These are phyloP conservation scores for Chaetomiaceae sp. DNA, from an alignment of 2,329 filamentous ascomycete genomes.

Conservation along the genomic window DNA sequence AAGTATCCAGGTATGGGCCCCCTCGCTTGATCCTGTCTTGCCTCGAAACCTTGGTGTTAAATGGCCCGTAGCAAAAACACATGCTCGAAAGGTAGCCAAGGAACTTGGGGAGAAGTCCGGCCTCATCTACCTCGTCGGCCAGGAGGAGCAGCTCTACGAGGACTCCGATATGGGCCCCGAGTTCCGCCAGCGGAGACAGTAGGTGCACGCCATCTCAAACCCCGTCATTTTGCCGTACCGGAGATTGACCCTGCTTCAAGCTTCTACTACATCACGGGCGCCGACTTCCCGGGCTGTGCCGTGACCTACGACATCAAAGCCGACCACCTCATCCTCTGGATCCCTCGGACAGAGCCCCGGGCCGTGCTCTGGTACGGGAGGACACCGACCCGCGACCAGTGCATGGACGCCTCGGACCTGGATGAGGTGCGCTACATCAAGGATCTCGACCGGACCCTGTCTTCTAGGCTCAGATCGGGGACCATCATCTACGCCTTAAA, in stretches of 20 bases:
- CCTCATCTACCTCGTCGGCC: slow-evolving; percentile 53
- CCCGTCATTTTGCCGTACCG: neutral
- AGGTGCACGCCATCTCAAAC: slow-evolving; percentile 26
- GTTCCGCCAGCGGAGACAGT: slow-evolving; percentile 58
- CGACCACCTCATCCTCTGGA: slow-evolving; percentile 67
- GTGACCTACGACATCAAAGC: slow-evolving; percentile 54
- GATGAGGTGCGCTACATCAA: slow-evolving; percentile 62
- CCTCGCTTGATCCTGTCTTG: neutral
- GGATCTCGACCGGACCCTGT: slow-evolving; percentile 47
- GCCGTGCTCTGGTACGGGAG: slow-evolving; percentile 61
- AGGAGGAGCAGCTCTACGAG: slow-evolving; percentile 48
- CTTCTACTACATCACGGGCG: slow-evolving; percentile 57
- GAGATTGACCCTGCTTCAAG: slow-evolving; percentile 30
- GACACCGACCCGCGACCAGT: slow-evolving; percentile 57
- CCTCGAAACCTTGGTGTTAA: neutral
- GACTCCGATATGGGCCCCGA: slow-evolving; percentile 54
- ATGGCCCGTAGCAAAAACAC: slow-evolving; percentile 44
- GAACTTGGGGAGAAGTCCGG: slow-evolving; percentile 47
- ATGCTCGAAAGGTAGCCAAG: slow-evolving; percentile 53
- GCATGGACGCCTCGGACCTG: slow-evolving; percentile 59
- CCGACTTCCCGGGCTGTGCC: slow-evolving; percentile 50
- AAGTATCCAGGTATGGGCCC: slow-evolving; percentile 25
- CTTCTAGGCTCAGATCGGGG: slow-evolving; percentile 39
- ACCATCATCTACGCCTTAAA: slow-evolving; percentile 44
- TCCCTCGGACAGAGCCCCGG: slow-evolving; percentile 62